phyloP scores from a whole-genome alignment of 805 yeast species.

The Metschnikowia bowlesiae region DNA sequence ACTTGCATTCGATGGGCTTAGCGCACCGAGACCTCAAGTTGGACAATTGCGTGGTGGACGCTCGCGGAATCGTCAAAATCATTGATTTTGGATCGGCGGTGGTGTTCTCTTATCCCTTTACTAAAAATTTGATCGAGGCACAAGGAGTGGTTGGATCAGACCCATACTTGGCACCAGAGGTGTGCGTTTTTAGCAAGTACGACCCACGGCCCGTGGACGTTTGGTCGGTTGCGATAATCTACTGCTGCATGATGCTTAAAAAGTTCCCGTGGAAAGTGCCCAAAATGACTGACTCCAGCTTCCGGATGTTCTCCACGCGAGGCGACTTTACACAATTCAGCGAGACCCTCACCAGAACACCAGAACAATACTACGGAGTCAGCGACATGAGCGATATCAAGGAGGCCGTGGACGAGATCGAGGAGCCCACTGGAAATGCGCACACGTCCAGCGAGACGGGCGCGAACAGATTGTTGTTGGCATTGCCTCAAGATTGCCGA shows the following conservation, averaged over 20 bases:
- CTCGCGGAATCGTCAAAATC: conserved; percentile 78
- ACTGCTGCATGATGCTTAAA: conserved; percentile 86
- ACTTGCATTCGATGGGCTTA: conserved; percentile 78
- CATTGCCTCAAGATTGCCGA: conserved; percentile 67
- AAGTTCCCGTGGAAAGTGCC: conserved; percentile 97
- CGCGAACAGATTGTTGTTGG: conserved; percentile 64
- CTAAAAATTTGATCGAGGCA: conserved; percentile 65
- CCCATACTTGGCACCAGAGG: conserved; percentile 91
- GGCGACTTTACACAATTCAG: conserved; percentile 60
- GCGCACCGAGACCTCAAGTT: conserved; percentile 90
- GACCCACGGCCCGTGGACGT: conserved; percentile 93
- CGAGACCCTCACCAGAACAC: conserved; percentile 52
- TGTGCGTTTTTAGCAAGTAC: conserved; percentile 72
- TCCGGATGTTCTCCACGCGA: conserved; percentile 75
- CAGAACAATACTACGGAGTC: conserved; percentile 28
- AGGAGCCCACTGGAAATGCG: conserved; percentile 22
- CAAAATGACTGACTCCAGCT: conserved; percentile 72
- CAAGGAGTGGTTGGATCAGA: conserved; percentile 86
- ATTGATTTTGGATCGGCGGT: conserved; percentile 95
- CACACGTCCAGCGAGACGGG: conserved; percentile 69
- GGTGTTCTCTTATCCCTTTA: conserved; percentile 83
- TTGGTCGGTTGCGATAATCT: conserved; percentile 89
- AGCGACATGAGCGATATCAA: conserved; percentile 19
- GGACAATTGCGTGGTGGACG: conserved; percentile 86
- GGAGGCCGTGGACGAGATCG: conserved; percentile 19